phyloP scores from a whole-genome alignment of 345 rosid species.

The Dipteronia sinensis region DNA sequence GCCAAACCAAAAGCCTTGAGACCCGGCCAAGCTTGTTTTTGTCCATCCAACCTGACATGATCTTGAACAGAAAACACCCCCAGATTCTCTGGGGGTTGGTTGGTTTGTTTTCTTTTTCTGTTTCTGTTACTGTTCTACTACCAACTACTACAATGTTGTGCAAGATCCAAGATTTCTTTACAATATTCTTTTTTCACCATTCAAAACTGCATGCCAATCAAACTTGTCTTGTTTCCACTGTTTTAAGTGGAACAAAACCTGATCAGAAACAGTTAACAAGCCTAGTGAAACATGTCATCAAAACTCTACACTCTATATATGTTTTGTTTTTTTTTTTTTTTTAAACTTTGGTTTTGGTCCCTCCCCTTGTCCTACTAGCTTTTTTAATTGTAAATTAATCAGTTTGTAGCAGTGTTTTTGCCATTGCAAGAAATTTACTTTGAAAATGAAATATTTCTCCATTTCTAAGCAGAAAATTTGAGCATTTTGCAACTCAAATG shows the following conservation, averaged over 20 bases:
- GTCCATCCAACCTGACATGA: neutral
- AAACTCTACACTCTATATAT: neutral
- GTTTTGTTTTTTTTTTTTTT: neutral
- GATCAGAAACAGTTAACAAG: neutral
- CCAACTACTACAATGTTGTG: neutral
- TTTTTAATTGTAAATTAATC: neutral
- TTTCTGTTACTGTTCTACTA: neutral
- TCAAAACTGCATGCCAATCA: neutral
- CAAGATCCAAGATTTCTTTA: conserved; percentile 8
- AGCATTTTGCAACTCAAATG: neutral
- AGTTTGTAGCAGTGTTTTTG: neutral
- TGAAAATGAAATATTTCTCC: neutral
- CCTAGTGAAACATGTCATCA: neutral
- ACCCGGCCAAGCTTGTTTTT: conserved; percentile 1
- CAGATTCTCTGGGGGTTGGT: conserved; percentile 13
- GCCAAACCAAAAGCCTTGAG: neutral
- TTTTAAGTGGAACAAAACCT: neutral
- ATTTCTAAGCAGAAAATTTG: neutral
- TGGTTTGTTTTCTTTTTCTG: neutral
- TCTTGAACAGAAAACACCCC: conserved; percentile 28
- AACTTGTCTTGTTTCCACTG: neutral
- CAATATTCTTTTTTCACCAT: no score
- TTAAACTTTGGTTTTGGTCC: neutral
- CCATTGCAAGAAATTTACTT: no score
- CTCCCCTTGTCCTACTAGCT: neutral